A percentile compares a stretch with the other conserved stretches of the same genome.
Conservation (phyloP, 2,329 filamentous ascomycete species). For the Keithomyces neogunnii region DNA sequence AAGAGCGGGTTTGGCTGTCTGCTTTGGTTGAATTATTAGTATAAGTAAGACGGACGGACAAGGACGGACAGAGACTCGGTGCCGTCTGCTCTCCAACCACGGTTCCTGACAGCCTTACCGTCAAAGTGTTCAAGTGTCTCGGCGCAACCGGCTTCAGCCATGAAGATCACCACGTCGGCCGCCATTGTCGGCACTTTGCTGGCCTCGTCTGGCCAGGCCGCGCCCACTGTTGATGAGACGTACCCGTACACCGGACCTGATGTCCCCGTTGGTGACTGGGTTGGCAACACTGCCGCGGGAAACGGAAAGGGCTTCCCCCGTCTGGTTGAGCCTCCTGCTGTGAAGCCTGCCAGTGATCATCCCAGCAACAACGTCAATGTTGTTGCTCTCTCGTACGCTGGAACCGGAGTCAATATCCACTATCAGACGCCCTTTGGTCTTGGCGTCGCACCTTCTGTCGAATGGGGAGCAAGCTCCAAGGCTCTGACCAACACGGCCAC, state of each 20-base stretch:
- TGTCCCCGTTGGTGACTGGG: constrained; percentile 42
- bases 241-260: constrained; percentile 40
- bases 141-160: not conserved
- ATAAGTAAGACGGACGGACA: no score
- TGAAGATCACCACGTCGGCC: not conserved
- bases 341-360: constrained; percentile 31
- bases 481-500: constrained; percentile 25
- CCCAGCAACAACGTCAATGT: constrained; percentile 46
- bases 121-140: no score
- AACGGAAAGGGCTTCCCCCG: constrained; percentile 44
- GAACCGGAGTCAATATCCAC: constrained; percentile 41
- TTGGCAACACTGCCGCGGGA: constrained; percentile 38
- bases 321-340: constrained; percentile 39
- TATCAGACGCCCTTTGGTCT: constrained; percentile 46
- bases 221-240: constrained; percentile 26
- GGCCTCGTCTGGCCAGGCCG: constrained; percentile 4
- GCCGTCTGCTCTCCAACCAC: no score
- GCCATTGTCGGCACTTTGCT: constrained; percentile 1
- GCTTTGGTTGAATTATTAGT: no score
- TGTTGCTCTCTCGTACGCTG: constrained; percentile 38
- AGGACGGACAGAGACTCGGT: no score
- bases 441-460: constrained; percentile 31
- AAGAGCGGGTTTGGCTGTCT: no score
- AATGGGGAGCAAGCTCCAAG: constrained; percentile 30
- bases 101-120: no score